phyloP scores from a whole-genome alignment of 2,329 filamentous ascomycete genomes.

The Cladosporium sp. region DNA sequence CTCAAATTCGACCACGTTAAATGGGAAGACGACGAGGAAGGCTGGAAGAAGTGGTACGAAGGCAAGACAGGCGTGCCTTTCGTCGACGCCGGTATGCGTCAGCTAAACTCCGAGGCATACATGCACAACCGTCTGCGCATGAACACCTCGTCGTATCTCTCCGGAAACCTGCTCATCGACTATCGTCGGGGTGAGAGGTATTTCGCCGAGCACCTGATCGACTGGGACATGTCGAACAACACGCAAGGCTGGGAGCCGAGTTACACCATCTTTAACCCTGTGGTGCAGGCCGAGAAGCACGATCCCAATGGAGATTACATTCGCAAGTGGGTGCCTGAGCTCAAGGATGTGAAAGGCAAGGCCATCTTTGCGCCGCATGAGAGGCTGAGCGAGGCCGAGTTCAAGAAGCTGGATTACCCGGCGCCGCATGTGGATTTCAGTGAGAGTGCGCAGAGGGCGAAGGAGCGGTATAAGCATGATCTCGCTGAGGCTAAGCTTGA shows the following conservation, averaged over 20 bases:
- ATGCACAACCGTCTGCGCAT: constrained; percentile 52
- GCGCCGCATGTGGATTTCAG: constrained; percentile 43
- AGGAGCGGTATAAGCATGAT: constrained; percentile 42
- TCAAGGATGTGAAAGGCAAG: constrained; percentile 50
- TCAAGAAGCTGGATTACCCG: constrained; percentile 46
- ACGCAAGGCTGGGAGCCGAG: constrained; percentile 51
- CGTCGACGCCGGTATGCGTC: constrained; percentile 50
- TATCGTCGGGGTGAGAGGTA: constrained; percentile 49
- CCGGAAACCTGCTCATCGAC: constrained; percentile 47
- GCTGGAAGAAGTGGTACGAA: constrained; percentile 47
- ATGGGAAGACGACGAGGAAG: constrained; percentile 49
- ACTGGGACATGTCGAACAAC: constrained; percentile 48
- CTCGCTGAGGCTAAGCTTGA: constrained; percentile 26
- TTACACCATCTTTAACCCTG: constrained; percentile 55
- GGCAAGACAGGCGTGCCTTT: constrained; percentile 47
- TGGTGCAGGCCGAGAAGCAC: constrained; percentile 81
- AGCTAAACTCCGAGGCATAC: constrained; percentile 46
- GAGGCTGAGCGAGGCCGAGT: constrained; percentile 42
- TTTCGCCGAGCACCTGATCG: constrained; percentile 48
- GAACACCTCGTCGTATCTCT: constrained; percentile 47
- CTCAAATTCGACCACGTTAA: constrained; percentile 49
- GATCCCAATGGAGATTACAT: constrained; percentile 77
- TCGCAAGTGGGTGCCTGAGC: constrained; percentile 74
- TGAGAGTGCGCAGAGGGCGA: constrained; percentile 39
- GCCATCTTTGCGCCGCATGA: constrained; percentile 47